Conservation (phyloP, 257 asterid species). For the Catharanthus roseus region DNA sequence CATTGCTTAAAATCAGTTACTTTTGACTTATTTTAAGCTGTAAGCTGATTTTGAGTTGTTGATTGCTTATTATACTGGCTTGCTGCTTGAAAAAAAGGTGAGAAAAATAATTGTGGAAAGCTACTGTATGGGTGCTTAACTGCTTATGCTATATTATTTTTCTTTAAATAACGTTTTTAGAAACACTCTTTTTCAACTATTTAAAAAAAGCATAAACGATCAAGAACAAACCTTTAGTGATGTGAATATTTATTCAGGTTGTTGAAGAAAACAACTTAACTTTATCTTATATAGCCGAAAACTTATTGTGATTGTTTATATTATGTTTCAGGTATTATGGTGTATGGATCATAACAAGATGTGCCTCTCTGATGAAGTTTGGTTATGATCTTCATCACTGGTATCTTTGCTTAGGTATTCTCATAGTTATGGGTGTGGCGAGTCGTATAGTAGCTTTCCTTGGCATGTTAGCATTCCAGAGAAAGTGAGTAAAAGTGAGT, state of each 20-base stretch:
- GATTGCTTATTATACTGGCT: too few relatives aligned
- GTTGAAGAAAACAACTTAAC: background rate
- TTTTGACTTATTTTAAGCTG: too few relatives aligned
- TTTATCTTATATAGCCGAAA: background rate
- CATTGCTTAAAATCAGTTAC: too few relatives aligned
- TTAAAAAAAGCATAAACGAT: too few relatives aligned
- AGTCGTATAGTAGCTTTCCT: constrained; percentile 65
- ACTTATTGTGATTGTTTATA: background rate
- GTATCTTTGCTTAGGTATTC: constrained; percentile 50
- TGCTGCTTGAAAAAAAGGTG: too few relatives aligned
- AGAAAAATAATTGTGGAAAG: too few relatives aligned
- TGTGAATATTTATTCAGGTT: background rate
- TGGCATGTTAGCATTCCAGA: constrained; percentile 68
- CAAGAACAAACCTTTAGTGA: too few relatives aligned
- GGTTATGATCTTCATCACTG: constrained; percentile 63
- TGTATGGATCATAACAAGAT: constrained; percentile 89
- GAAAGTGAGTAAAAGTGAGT: constrained; percentile 66
- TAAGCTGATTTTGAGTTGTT: too few relatives aligned
- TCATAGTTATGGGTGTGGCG: constrained; percentile 50
- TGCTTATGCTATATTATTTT: too few relatives aligned
- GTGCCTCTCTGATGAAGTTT: constrained; percentile 55
- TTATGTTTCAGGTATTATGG: constrained; percentile 60
- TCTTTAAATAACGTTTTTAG: too few relatives aligned
- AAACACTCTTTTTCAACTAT: too few relatives aligned
- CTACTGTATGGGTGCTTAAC: too few relatives aligned